phyloP scores from a whole-genome alignment of 2,329 filamentous ascomycete genomes.

The Dothideomycetidae sp. region DNA sequence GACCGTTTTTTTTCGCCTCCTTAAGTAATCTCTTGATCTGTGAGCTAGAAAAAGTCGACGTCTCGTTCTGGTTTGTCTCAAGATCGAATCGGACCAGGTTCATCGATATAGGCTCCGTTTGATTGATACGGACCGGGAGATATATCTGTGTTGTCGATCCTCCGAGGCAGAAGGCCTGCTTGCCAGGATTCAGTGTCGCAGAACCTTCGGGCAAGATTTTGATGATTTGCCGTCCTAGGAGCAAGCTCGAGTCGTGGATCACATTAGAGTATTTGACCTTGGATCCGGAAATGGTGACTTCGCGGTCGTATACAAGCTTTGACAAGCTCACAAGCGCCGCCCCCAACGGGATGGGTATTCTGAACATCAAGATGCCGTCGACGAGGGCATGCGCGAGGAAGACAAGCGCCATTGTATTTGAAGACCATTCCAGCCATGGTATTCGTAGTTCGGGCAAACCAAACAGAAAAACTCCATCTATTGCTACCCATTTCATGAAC shows the following conservation, averaged over 20 bases:
- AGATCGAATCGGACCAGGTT: slow-evolving; percentile 81
- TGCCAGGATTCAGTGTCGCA: slow-evolving; percentile 72
- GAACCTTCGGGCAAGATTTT: slow-evolving; percentile 92
- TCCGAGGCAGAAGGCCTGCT: slow-evolving; percentile 68
- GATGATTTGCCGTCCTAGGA: slow-evolving; percentile 91
- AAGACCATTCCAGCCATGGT: slow-evolving; percentile 90
- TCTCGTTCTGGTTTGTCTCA: slow-evolving; percentile 65
- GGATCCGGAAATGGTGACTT: slow-evolving; percentile 84
- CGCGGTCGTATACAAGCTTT: slow-evolving; percentile 80
- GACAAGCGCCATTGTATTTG: slow-evolving; percentile 53
- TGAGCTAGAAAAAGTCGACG: slow-evolving; percentile 56
- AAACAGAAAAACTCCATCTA: slow-evolving; percentile 80
- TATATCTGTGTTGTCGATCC: slow-evolving; percentile 44
- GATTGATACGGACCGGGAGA: slow-evolving; percentile 84
- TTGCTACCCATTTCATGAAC: slow-evolving; percentile 83
- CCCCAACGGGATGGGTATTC: slow-evolving; percentile 63
- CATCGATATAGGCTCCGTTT: slow-evolving; percentile 75
- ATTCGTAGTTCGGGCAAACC: slow-evolving; percentile 76
- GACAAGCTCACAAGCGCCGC: slow-evolving; percentile 57
- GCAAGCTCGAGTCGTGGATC: slow-evolving; percentile 81
- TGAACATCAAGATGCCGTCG: slow-evolving; percentile 86
- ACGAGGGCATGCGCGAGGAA: slow-evolving; percentile 58
- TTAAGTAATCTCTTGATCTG: slow-evolving; percentile 65
- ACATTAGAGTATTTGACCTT: slow-evolving; percentile 80
- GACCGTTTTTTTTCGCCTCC: slow-evolving; percentile 42